These are phyloP conservation scores for Saccharomycopsis capsularis DNA, from an alignment of 805 yeast genomes.

Conservation along the genomic window DNA sequence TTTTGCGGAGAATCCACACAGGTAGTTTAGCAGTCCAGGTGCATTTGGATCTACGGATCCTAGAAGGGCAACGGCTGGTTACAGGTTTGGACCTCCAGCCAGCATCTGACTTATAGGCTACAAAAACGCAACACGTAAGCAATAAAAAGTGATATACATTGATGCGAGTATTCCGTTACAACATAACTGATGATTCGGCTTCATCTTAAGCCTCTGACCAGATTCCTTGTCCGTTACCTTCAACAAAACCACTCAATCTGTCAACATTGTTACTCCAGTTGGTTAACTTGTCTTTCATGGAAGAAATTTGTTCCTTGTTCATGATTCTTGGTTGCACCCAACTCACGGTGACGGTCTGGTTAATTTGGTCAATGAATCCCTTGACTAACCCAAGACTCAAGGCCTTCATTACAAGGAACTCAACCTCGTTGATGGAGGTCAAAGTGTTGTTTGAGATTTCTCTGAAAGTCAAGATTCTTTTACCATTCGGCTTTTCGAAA, in stretches of 20 bases:
- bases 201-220: constrained; percentile 42
- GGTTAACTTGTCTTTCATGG: constrained; percentile 64
- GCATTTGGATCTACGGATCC: too few relatives aligned
- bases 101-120: background rate
- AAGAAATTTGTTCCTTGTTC: constrained; percentile 69
- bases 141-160: background rate
- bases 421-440: constrained; percentile 60
- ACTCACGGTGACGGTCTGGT: constrained; percentile 65
- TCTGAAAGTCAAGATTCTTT: constrained; percentile 63
- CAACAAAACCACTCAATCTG: constrained; percentile 55
- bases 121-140: background rate
- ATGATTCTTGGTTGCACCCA: constrained; percentile 97
- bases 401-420: constrained; percentile 86
- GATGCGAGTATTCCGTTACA: too few relatives aligned
- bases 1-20: too few relatives aligned
- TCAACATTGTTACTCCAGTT: constrained; percentile 76
- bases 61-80: too few relatives aligned
- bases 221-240: constrained; percentile 51
- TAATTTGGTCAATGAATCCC: constrained; percentile 89
- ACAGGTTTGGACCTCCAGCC: too few relatives aligned
- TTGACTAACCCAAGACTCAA: constrained; percentile 73
- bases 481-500: constrained; percentile 66
- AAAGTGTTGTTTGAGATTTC: constrained; percentile 71
- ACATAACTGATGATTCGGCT: background rate
- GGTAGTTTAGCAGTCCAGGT: too few relatives aligned